A percentile compares a stretch with the other conserved stretches of the same genome.
phyloP scores from a whole-genome alignment of 805 yeast genomes.

The Wickerhamomyces rabaulensis region DNA sequence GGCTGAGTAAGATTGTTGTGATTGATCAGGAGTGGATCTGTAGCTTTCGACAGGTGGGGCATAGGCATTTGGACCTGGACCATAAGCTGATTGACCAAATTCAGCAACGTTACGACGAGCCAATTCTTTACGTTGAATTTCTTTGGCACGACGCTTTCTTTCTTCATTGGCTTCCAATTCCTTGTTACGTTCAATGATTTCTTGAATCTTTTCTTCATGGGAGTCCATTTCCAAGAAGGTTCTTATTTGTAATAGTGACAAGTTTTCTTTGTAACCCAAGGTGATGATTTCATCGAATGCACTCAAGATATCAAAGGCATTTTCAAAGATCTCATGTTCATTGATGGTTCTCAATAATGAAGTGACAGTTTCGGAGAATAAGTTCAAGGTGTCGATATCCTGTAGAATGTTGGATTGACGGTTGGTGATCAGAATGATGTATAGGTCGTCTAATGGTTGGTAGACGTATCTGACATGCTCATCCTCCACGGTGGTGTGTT shows the following conservation, averaged over 20 bases:
- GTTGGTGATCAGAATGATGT: conserved; percentile 86
- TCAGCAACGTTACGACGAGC: conserved; percentile 43
- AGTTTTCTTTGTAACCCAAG: conserved; percentile 85
- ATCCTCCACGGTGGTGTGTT: conserved; percentile 92
- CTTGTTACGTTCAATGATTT: conserved; percentile 93
- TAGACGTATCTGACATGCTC: conserved; percentile 89
- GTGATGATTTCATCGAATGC: conserved; percentile 93
- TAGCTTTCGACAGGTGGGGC: conserved; percentile 1
- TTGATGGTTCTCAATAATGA: conserved; percentile 66
- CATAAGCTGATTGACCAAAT: conserved; percentile 2
- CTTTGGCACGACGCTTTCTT: conserved; percentile 91
- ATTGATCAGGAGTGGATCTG: conserved; percentile 10
- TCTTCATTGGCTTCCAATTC: conserved; percentile 96
- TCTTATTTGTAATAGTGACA: conserved; percentile 74
- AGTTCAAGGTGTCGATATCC: conserved; percentile 87
- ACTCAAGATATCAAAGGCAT: conserved; percentile 82
- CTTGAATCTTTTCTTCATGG: conserved; percentile 97
- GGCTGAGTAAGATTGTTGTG: conserved; percentile 13
- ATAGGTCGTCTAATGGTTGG: conserved; percentile 92
- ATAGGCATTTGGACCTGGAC: conserved; percentile 10
- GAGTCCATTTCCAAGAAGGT: conserved; percentile 96
- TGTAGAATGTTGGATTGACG: conserved; percentile 87
- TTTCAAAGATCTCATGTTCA: conserved; percentile 76
- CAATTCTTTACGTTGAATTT: conserved; percentile 75
- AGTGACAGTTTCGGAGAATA: conserved; percentile 78